Base-by-base conservation (phyloP, 1,284 basidiomycete species). In the Sanguinoderma infundibulare region DNA sequence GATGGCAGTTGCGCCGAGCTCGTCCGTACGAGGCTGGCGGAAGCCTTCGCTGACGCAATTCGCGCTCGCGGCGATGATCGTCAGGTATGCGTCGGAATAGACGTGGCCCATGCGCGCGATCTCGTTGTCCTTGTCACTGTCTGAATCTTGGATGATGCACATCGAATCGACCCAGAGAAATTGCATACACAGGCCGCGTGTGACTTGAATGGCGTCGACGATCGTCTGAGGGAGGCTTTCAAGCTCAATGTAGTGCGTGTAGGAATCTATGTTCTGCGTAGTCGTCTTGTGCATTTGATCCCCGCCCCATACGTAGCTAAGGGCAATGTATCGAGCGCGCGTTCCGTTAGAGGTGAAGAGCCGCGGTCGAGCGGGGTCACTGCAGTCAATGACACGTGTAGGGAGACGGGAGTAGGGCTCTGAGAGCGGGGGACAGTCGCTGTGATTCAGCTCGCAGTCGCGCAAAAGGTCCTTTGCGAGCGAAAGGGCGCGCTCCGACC, bases 251-350 rank as follows among this genome's bases (percentile, higher is more conserved):
- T 7, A 12, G 26, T 3, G 4, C 2, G 24, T n/a, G 32, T 59
- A 64, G 5, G 59, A 22, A 15, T 22, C 14, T 0, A 56, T 3
- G 39, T 55, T 63, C 4, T 35, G 5, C 15, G 24, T 40, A n/a
- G 52, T 51, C 3, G 58, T 60, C 4, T 35, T 42, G 46, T 63
- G 44, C 10, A n/a, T 32, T 30, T 63, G 62, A 0, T 26, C 50
- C 7, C 54, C 57, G n/a, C 63, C 63, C 63, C 59, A 64, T 3
- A 64, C 63, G 32, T 64, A 64, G 44, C 63, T 64, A 15, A 64
- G 57, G 1, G 63, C 57, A 2, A 53, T 28, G 20, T 64, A 64
- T 9, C 14, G 34, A 12, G 35, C 62, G 1, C 10, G 32, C 15
- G 12, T 17, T 1, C 59, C 40, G 5, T 38, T 24, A 5, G 22